Conservation (phyloP, 345 rosid species). For the Ailanthus altissimus region DNA sequence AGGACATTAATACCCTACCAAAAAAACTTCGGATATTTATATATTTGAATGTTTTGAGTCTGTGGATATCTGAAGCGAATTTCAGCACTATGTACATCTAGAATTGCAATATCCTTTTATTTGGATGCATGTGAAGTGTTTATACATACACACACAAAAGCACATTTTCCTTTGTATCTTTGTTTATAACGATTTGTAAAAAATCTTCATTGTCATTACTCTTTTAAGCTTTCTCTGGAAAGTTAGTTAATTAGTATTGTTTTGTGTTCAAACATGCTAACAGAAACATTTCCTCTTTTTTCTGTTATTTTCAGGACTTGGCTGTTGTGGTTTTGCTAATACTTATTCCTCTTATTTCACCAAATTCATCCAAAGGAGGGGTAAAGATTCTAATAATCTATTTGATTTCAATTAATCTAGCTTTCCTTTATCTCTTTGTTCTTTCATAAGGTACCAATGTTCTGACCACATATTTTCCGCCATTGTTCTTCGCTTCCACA, state of each 20-base stretch:
- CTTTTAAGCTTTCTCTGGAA: slow-evolving; percentile 6
- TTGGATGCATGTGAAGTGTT: neutral
- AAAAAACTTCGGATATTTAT: neutral
- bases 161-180: neutral
- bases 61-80: neutral
- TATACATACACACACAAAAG: neutral
- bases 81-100: neutral
- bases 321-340: slow-evolving; percentile 97
- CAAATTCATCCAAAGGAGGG: slow-evolving; percentile 99
- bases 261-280: slow-evolving; percentile 14
- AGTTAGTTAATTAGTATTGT: slow-evolving; percentile 13
- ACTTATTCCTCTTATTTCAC: slow-evolving; percentile 97
- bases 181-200: neutral
- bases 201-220: slow-evolving; percentile 4
- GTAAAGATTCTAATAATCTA: slow-evolving; percentile 43
- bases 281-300: slow-evolving; percentile 14
- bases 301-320: slow-evolving; percentile 67
- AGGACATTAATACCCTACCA: neutral
- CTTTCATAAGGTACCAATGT: slow-evolving; percentile 18
- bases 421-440: slow-evolving; percentile 18
- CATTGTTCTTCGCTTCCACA: neutral
- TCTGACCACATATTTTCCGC: slow-evolving; percentile 12
- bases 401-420: slow-evolving; percentile 10
- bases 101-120: neutral
- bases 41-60: slow-evolving; percentile 1